Evolutionary conservation across 768 basidiomycete species (phyloP), one percentile per base, ranked within the genome.

Genomic region (Pulveroboletus sp.): DNA sequence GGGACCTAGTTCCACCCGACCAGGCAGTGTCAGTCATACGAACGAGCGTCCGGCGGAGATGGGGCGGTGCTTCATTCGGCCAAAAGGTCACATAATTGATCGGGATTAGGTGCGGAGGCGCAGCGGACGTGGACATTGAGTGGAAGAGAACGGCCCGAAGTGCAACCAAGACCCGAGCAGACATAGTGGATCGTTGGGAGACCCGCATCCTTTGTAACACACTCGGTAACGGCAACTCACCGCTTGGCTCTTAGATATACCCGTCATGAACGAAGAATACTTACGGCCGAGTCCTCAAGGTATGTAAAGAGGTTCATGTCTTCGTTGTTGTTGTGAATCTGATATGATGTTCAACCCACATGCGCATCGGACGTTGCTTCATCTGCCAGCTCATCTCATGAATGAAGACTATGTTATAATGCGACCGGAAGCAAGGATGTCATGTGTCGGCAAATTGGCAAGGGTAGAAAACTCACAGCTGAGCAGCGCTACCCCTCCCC

Each of bases 321-420:
- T 32, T 73, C 74, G 32, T 71, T 63, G 64, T 86, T 85, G 67
- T 83, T 85, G 61, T 85, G 81, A 41, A 85, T 83, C 80, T 82
- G 20, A 35, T 32, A 31, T 26, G 39, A n/a, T 16, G 16, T 45
- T 47, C 31, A 34, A 7, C 13, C 1, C 3, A 20, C 43, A 10
- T 5, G n/a, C n/a, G 11, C 17, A 20, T 19, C n/a, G 16, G 5
- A 12, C 4, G 12, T 8, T n/a, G 51, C 13, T 62, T 27, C 50
- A 77, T 78, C 71, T 79, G 75, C 73, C 78, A 76, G 59, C 78
- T 82, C 79, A 82, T 81, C 63, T 84, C 81, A 56, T 82, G 79
- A n/a, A 82, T 80, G 22, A 78, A 71, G 55, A 79, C 81, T 47
- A 29, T 8, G 7, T 32, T 80, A 31, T 3, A 30, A 26, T 13